phyloP scores from a whole-genome alignment of 257 asterid species.

The Fraxinus americana region DNA sequence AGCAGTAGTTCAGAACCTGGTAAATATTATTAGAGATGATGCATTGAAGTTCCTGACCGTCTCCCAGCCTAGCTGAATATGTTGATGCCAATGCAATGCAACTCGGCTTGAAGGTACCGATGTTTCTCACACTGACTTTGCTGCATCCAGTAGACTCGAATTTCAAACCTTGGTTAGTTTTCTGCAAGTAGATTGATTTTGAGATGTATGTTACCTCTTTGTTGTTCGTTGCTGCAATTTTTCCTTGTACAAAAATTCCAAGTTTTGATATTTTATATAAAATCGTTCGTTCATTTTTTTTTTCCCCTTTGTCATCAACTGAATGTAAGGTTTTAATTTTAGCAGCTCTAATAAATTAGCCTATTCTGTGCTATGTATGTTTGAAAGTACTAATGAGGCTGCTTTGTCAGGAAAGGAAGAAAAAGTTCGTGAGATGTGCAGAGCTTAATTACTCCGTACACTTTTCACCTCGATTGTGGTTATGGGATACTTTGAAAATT shows the following conservation, averaged over 20 bases:
- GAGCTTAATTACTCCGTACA: not conserved
- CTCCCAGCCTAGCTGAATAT: not conserved
- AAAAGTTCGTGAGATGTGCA: not conserved
- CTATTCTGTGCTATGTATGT: not conserved
- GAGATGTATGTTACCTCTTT: not conserved
- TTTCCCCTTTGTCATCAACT: no score
- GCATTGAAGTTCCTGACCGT: not conserved
- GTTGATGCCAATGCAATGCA: not conserved
- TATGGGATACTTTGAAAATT: no score
- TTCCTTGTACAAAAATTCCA: slow-evolving; percentile 2
- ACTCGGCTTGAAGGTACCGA: not conserved
- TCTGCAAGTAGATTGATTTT: not conserved
- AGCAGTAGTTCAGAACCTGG: not conserved
- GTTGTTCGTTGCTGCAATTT: not conserved
- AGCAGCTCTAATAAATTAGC: no score
- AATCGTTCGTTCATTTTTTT: not conserved
- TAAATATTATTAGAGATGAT: not conserved
- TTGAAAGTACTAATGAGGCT: not conserved
- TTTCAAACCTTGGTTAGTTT: not conserved
- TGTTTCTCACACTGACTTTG: not conserved
- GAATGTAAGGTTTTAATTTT: no score
- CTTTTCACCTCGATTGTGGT: no score
- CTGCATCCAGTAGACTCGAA: not conserved
- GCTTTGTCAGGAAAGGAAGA: not conserved
- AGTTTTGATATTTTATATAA: not conserved